phyloP scores from a whole-genome alignment of 768 basidiomycete genomes.

The Hirschioporus abietinus region DNA sequence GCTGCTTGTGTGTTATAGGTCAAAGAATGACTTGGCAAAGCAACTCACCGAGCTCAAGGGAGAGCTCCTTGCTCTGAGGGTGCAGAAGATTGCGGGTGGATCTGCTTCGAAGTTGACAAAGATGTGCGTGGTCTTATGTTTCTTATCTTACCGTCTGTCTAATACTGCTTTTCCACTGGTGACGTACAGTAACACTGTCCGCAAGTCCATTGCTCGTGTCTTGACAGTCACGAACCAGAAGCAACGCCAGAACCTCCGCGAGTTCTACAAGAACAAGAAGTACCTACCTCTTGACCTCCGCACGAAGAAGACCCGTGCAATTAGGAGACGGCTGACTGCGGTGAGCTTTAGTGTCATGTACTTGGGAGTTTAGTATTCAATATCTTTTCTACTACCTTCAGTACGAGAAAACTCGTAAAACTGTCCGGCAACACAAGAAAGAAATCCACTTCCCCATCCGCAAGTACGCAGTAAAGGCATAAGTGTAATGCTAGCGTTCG shows the following conservation, averaged over 20 bases:
- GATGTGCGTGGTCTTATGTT: constrained; percentile 61
- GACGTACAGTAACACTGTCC: constrained; percentile 73
- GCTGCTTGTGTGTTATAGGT: constrained; percentile 41
- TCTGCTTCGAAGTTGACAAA: constrained; percentile 94
- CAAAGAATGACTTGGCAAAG: constrained; percentile 94
- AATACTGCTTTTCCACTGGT: constrained; percentile 5
- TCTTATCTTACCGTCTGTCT: constrained; percentile 5
- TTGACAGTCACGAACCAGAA: constrained; percentile 99
- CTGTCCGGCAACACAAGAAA: constrained; percentile 92
- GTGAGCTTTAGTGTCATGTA: constrained; percentile 35
- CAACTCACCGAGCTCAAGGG: constrained; percentile 92
- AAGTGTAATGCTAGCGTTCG: constrained; percentile 27
- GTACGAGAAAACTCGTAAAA: constrained; percentile 84
- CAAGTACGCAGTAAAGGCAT: constrained; percentile 96
- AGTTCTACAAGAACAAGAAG: constrained; percentile 97
- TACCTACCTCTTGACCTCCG: constrained; percentile 97
- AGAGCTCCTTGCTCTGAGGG: constrained; percentile 89
- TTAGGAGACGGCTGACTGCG: constrained; percentile 90
- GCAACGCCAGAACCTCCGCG: constrained; percentile 91
- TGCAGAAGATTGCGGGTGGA: constrained; percentile 97
- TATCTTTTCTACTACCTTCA: constrained; percentile 25
- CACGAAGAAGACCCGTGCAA: constrained; percentile 96
- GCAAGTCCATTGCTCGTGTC: constrained; percentile 98
- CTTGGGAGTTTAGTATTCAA: constrained; percentile 8
- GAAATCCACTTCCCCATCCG: constrained; percentile 88